These are phyloP conservation scores for Penicillium sp. DNA, from an alignment of 2,329 filamentous ascomycete species.

Conservation along the genomic window DNA sequence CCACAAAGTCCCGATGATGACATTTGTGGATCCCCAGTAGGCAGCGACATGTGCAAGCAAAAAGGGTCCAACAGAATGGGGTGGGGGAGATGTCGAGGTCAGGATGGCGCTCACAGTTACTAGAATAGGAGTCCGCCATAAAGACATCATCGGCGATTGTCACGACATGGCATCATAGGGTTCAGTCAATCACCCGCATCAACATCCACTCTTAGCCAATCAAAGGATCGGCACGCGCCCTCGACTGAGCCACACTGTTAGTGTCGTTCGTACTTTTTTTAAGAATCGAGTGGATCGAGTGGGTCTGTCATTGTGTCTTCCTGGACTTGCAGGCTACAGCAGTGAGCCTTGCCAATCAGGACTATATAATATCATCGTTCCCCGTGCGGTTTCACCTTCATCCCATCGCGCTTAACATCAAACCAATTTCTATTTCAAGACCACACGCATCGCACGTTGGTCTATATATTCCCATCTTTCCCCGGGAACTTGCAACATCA, in stretches of 20 bases:
- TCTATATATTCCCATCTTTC: constrained; percentile 8
- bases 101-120: too few relatives aligned
- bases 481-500: constrained; percentile 15
- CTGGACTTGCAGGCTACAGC: constrained; percentile 16
- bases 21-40: constrained; percentile 2
- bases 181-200: constrained; percentile 1
- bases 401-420: neutral
- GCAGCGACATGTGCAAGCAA: neutral
- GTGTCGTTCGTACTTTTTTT: constrained; percentile 1
- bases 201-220: constrained; percentile 9
- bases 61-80: neutral
- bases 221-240: neutral
- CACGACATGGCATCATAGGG: neutral
- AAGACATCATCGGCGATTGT: too few relatives aligned
- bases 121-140: too few relatives aligned
- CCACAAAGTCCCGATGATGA: constrained; percentile 15
- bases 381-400: neutral
- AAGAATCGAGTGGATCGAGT: constrained; percentile 8
- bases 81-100: too few relatives aligned
- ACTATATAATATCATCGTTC: constrained; percentile 8
- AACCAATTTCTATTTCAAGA: neutral
- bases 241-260: constrained; percentile 16
- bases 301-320: constrained; percentile 3
- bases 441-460: neutral
- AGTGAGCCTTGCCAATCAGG: constrained; percentile 7